Base-by-base conservation (phyloP, 1,284 basidiomycete genomes). In the Ustilago nuda region DNA sequence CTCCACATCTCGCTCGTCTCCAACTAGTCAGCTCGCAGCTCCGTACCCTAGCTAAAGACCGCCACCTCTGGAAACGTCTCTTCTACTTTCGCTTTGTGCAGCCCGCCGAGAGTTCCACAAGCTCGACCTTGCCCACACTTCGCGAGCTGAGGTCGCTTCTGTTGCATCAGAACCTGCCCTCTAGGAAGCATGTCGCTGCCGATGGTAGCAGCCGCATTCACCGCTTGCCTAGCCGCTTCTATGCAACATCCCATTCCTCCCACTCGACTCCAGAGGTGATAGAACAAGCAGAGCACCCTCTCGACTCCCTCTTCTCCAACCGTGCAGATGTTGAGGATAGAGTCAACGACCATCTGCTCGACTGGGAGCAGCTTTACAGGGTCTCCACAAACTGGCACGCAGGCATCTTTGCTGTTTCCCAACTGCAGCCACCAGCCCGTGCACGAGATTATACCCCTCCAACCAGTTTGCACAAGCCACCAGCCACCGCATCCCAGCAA, bases 301-400 rank as follows among this genome's bases (percentile, higher is more conserved):
- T 70, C 3, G 43, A 39, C 1, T 60, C 57, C 23, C 33, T 70
- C 0, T 50, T 55, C 32, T 35, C 32, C 0, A 37, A 23, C 11
- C 19, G 50, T 7, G 12, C 30, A 4, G 19, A 13, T 2, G 3
- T 45, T 19, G 12, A 52, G 3, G 64, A 77, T 9, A 23, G 23
- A 3, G 35, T 56, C 2, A 27, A 45, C 4, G 45, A 72, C 17
- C 61, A 68, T 36, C 39, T 64, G 17, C 62, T 79, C 12, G 67
- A 79, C 30, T 79, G 77, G 77, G 61, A 76, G 35, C 56, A 69
- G 17, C 56, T 79, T 61, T 79, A 63, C 36, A 61, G 62, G 4
- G 77, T 79, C 6, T 72, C 73, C 7, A 56, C 37, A 48, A 79
- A 79, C 41, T 79, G 77, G 77, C 69, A 67, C 15, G 43, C n/a